A percentile compares a stretch with the other conserved stretches of the same genome.
Evolutionary conservation across 1,284 basidiomycete species (phyloP).

Genomic region (Tetrapyrgos nigripes): DNA sequence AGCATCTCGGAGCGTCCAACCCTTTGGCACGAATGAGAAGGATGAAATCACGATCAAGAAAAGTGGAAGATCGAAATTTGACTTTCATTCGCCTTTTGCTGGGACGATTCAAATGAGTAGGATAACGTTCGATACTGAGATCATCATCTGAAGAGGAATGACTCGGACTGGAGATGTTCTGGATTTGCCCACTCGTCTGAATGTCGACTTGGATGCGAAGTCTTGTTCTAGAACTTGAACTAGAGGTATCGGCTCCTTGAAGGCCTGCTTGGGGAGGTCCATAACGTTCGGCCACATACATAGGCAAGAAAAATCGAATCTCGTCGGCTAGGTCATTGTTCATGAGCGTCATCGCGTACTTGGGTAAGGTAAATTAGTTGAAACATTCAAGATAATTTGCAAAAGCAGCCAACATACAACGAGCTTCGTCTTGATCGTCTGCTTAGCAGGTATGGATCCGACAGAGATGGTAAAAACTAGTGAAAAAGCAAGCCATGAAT

Average conservation of each 20-base stretch:
- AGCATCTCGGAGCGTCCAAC: conserved; percentile 58
- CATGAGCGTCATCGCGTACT: conserved; percentile 48
- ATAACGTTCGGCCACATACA: conserved; percentile 56
- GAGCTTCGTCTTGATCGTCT: conserved; percentile 46
- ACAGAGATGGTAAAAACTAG: conserved; percentile 64
- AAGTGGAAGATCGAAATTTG: conserved; percentile 42
- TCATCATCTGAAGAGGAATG: conserved; percentile 35
- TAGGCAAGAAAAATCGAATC: conserved; percentile 58
- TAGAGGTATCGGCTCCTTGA: conserved; percentile 34
- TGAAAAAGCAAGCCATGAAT: not conserved
- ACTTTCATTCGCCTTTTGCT: conserved; percentile 50
- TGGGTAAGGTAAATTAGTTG: conserved; percentile 3
- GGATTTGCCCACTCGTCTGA: conserved; percentile 50
- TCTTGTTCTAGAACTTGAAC: conserved; percentile 32
- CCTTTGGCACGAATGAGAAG: conserved; percentile 49
- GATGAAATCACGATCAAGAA: conserved; percentile 53
- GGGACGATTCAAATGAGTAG: conserved; percentile 34
- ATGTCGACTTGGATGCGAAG: conserved; percentile 51
- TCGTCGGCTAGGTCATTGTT: conserved; percentile 53
- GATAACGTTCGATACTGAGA: conserved; percentile 37
- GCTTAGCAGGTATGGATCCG: conserved; percentile 51
- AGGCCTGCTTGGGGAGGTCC: conserved; percentile 48
- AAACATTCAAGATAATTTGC: not conserved
- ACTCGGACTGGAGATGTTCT: conserved; percentile 45
- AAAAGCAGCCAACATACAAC: conserved; percentile 40